Conservation (phyloP, 1,284 basidiomycete genomes). For the Fistulinella cinereoalba region DNA sequence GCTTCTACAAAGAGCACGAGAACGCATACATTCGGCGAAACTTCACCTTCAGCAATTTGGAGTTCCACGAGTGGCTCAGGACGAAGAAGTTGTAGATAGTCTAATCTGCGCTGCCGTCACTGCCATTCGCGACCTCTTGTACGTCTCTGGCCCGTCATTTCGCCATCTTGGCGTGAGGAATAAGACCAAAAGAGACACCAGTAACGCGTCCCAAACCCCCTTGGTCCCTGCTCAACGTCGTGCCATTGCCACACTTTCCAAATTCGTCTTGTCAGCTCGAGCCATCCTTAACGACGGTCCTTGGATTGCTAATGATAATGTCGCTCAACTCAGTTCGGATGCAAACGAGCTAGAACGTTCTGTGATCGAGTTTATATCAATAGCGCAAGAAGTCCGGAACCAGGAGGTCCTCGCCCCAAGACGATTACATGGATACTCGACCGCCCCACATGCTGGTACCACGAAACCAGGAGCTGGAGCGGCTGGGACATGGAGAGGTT, state of each 20-base stretch:
- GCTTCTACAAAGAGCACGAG: conserved; percentile 23
- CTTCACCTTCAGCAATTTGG: conserved; percentile 30
- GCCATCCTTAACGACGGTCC: conserved; percentile 33
- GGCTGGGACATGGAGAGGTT: conserved; percentile 33
- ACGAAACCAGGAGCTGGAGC: conserved; percentile 29
- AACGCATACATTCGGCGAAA: conserved; percentile 27
- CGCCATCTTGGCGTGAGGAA: conserved; percentile 19
- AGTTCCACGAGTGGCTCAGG: conserved; percentile 21
- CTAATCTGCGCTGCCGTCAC: conserved; percentile 26
- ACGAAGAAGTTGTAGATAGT: conserved; percentile 30
- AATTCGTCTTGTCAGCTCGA: conserved; percentile 35
- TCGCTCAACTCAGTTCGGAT: conserved; percentile 28
- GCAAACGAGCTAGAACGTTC: conserved; percentile 32
- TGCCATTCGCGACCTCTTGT: conserved; percentile 33
- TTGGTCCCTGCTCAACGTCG: conserved; percentile 36
- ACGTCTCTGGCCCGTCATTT: conserved; percentile 34
- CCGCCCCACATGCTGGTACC: conserved; percentile 17
- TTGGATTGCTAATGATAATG: conserved; percentile 21
- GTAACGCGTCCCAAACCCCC: conserved; percentile 34
- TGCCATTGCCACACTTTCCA: conserved; percentile 35
- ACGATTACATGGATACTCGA: conserved; percentile 27
- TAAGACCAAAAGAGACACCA: conserved; percentile 15
- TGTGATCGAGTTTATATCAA: conserved; percentile 28
- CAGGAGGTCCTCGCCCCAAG: conserved; percentile 21
- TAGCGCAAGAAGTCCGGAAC: conserved; percentile 28